Base-by-base conservation (phyloP, 768 basidiomycete species). In the Aureoboletus auriporus region DNA sequence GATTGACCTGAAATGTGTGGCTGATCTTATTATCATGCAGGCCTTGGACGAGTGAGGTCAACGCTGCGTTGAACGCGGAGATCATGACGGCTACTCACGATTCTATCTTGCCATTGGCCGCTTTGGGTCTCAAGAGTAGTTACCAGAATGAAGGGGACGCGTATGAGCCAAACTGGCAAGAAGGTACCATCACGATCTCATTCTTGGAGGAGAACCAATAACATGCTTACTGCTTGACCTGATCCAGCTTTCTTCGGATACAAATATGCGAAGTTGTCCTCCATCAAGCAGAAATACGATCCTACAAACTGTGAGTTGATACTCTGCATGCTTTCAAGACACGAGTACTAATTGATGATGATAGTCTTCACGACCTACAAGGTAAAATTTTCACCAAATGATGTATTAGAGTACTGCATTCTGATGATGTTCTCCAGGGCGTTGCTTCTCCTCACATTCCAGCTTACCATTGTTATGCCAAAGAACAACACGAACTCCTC, bases 131-230 rank as follows among this genome's bases (percentile, higher is more conserved):
- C 33, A 50, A 13, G 31, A 39, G 53, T 13, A 61, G 59, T 37
- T 62, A 64, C 52, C 59, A 61, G 26, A 61, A 55, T 31, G 59
- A 62, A 44, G 62, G 43, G 3, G 47, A 47, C 17, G 20, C 48
- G 6, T 62, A 51, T 36, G 60, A 62, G 16, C n/a, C 1, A 6
- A 31, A 58, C 33, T 62, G 58, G 58, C 55, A 63, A 45, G 39
- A 47, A 42, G 35, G 57, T 55, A 39, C 10, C 11, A 2, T 11
- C 16, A 30, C 6, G 20, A 38, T 8, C 17, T 42, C 6, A n/a
- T 31, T 2, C 11, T 20, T 13, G 29, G 13, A 8, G 13, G 0
- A 23, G 20, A 23, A 23, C 4, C 4, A 23, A 23, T 4, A 23
- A 23, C 20, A 23, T 23, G 20, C 20, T 23, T 23, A 23, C 20